Percentiles rank a stretch among this genome's conserved stretches.
Evolutionary conservation across 1,284 basidiomycete genomes (phyloP).

Genomic region (Ceratobasidium sp.): DNA sequence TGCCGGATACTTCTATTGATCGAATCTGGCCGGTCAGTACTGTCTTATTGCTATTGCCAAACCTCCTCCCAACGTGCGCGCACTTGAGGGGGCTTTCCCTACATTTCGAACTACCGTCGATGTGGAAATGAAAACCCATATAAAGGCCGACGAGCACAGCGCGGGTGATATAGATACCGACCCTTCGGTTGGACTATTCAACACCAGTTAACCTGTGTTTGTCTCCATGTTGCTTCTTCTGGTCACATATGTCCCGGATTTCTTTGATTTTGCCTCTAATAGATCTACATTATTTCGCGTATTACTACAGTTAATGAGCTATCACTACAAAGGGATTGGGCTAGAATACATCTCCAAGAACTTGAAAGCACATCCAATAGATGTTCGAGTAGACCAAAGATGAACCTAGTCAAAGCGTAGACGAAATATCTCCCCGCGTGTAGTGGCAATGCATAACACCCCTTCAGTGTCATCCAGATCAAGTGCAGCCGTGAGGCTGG

Average conservation of each 20-base stretch:
- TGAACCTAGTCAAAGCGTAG: slow-evolving; percentile 20
- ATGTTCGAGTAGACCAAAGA: no score
- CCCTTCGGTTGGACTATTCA: slow-evolving; percentile 25
- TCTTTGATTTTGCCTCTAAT: no score
- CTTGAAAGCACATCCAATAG: background rate
- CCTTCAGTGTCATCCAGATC: slow-evolving; percentile 36
- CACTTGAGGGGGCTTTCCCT: slow-evolving; percentile 29
- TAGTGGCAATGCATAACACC: slow-evolving; percentile 28
- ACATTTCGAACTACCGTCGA: slow-evolving; percentile 19
- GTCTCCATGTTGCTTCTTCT: no score
- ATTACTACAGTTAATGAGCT: no score
- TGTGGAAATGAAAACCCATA: slow-evolving; percentile 32
- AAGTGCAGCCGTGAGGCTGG: slow-evolving; percentile 10
- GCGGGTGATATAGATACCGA: slow-evolving; percentile 17
- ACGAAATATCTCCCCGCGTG: slow-evolving; percentile 24
- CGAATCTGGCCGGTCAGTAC: slow-evolving; percentile 1
- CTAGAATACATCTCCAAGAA: background rate
- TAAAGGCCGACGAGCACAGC: slow-evolving; percentile 2
- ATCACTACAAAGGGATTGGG: no score
- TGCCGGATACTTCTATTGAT: background rate
- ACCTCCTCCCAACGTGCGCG: slow-evolving; percentile 25
- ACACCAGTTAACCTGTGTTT: background rate
- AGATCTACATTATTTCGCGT: no score
- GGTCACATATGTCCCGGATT: no score
- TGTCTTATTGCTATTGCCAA: slow-evolving; percentile 20